Base-by-base conservation (phyloP, 2,329 filamentous ascomycete species). In the Aspergillus cejpii region DNA sequence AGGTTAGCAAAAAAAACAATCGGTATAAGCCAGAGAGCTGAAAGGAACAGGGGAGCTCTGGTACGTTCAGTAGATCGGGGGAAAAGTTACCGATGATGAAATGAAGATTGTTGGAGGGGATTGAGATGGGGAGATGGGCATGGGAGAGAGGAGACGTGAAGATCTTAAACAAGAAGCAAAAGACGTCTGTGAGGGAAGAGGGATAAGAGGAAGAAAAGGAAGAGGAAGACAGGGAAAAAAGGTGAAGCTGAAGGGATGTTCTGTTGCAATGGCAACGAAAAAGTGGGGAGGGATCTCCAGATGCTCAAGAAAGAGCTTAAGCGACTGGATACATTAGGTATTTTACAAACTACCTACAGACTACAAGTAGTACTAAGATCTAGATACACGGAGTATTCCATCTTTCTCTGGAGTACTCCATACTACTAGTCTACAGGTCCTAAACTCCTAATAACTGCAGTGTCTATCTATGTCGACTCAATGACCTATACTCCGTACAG, bases 201-300 rank as follows among this genome's bases (percentile, higher is more conserved):
- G 38, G 43, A 46, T 33, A 44, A 53, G 54, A 54, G 53, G 54
- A 53, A 51, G 56, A 57, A 47, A 49, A 52, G 48, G 41, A 46
- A 45, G 48, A 56, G 50, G 43, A 53, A 51, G 43, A 59, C 53
- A 55, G 52, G 55, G 56, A 60, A 59, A 64, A 59, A 59, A 57
- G 59, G 56, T 62, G 64, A 66, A 65, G 62, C 61, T 64, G 61
- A 64, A 62, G 58, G 62, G 62, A 64, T 64, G 62, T 53, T 53
- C 58, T 66, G 63, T 66, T 67, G 63, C 64, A 65, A 66, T 65
- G 62, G 63, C 63, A 65, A 66, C 63, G 63, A 53, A 58, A 54
- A 54, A 64, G 63, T 65, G 63, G 62, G 62, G 63, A 65, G 62
- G 39, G 62, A 65, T 65, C 62, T 63, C 59, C 59, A 60, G 59